These are phyloP conservation scores for Penicillium griseofulvum DNA, from an alignment of 2,329 filamentous ascomycete species.

Conservation along the genomic window DNA sequence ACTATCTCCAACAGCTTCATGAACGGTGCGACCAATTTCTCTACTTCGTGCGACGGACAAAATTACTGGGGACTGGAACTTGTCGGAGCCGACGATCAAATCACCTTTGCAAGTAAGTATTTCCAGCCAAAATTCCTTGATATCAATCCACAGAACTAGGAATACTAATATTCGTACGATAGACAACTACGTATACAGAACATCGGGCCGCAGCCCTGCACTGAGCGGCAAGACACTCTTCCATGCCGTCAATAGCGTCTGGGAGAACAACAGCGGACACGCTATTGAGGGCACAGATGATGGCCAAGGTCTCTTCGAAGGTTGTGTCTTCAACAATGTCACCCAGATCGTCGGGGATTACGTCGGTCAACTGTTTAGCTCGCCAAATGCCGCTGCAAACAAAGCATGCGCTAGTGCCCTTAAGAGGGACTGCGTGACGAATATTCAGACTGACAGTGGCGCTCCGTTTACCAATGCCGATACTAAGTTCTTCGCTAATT, in stretches of 20 bases:
- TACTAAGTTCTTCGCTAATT: background rate
- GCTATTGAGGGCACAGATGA: background rate
- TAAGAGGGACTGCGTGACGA: background rate
- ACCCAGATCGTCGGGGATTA: background rate
- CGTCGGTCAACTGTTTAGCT: background rate
- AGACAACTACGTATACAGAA: background rate
- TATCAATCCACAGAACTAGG: background rate
- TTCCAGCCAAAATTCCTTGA: background rate
- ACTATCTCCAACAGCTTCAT: background rate
- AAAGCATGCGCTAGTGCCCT: background rate
- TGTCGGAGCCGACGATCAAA: background rate
- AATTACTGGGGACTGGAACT: background rate
- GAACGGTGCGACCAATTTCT: background rate
- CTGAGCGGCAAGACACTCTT: background rate
- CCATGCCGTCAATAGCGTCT: background rate
- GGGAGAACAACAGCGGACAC: background rate
- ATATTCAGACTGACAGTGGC: background rate
- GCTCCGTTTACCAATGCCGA: background rate
- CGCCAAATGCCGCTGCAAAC: background rate
- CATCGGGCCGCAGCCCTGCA: background rate
- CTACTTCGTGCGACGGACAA: background rate
- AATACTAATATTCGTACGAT: background rate
- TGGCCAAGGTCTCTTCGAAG: background rate
- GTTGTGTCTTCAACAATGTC: background rate
- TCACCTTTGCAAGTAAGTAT: background rate